Base-by-base conservation (phyloP, 495 filamentous ascomycete genomes). In the Aspergillus haitiensis region DNA sequence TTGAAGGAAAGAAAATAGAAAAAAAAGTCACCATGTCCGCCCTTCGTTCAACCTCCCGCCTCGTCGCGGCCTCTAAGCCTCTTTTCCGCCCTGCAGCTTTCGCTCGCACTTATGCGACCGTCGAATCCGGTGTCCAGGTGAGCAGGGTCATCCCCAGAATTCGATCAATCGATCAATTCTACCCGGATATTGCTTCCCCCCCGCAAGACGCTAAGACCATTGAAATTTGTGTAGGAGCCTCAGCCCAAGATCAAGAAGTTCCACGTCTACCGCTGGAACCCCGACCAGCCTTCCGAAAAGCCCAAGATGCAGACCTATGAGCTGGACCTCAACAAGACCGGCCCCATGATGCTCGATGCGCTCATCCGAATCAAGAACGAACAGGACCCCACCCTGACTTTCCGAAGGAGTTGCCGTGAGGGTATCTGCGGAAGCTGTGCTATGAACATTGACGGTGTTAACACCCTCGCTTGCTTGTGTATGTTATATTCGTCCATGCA, bases 331-430 rank as follows among this genome's bases (percentile, higher is more conserved):
- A 97, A 97, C 80, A 96, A 96, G 87, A 98, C 94, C 48, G 94
- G 94, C 7, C 94, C 94, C 63, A 98, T 98, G 94, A 84, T 98
- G 73, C 80, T 98, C 64, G 94, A 98, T 75, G 94, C 94, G 52
- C 78, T 98, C 66, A 95, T 98, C 71, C 80, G 93, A 63, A 94
- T 98, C 80, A 98, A 98, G 91, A 98, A 98, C 77, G 94, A 98
- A 82, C 70, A 96, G 34, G 94, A 98, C 75, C 94, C 94, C 21
- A 97, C 94, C 39, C 77, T 98, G 68, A 98, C 94, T 48, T 98
- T 98, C 82, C 83, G 94, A 64, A 78, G 94, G 70, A 93, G 89
- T 69, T 98, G 94, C 81, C 78, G 94, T 77, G 94, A 98, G 82
- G 94, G 94, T 60, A 98, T 98, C 70, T 98, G 94, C 71, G 94